Conservation (phyloP, 2,329 filamentous ascomycete genomes). For the Beauveria sp. region DNA sequence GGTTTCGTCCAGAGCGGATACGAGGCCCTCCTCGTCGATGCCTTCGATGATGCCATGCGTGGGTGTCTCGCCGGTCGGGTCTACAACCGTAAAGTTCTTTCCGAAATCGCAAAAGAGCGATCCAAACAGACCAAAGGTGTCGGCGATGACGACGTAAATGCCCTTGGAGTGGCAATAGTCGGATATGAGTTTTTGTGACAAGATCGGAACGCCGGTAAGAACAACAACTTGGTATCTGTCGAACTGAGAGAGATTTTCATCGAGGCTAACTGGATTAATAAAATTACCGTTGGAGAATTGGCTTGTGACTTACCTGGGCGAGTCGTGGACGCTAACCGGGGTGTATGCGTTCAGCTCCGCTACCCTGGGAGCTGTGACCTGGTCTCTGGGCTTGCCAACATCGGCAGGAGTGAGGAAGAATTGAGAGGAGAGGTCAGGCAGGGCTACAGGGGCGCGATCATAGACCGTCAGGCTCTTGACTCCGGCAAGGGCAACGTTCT, state of each 20-base stretch:
- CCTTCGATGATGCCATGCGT: constrained; percentile 81
- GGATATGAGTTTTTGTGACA: constrained; percentile 73
- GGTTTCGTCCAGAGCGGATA: constrained; percentile 90
- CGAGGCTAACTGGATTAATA: constrained; percentile 45
- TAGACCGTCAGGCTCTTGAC: constrained; percentile 95
- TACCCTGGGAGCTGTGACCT: constrained; percentile 79
- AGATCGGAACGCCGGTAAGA: constrained; percentile 73
- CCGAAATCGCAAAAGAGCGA: constrained; percentile 97
- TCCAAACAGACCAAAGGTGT: constrained; percentile 91
- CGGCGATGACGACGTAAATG: constrained; percentile 80
- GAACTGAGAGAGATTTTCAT: constrained; percentile 69
- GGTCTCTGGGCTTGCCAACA: constrained; percentile 84
- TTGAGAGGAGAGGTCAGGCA: constrained; percentile 89
- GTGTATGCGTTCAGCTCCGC: constrained; percentile 96
- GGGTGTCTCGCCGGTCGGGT: constrained; percentile 84
- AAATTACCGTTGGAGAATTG: too few relatives aligned
- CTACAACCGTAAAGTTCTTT: constrained; percentile 82
- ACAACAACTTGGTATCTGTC: constrained; percentile 92
- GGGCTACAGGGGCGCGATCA: constrained; percentile 76
- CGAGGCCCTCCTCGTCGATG: constrained; percentile 82
- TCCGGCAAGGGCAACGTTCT: constrained; percentile 95
- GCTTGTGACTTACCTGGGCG: constrained; percentile 35
- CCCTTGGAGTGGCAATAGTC: constrained; percentile 93
- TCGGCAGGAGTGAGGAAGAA: constrained; percentile 90
- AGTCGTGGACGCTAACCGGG: constrained; percentile 70